Percentiles rank a stretch among this genome's conserved stretches.
Conservation (phyloP, 331 rosid genomes). For the Arachis monticola region DNA sequence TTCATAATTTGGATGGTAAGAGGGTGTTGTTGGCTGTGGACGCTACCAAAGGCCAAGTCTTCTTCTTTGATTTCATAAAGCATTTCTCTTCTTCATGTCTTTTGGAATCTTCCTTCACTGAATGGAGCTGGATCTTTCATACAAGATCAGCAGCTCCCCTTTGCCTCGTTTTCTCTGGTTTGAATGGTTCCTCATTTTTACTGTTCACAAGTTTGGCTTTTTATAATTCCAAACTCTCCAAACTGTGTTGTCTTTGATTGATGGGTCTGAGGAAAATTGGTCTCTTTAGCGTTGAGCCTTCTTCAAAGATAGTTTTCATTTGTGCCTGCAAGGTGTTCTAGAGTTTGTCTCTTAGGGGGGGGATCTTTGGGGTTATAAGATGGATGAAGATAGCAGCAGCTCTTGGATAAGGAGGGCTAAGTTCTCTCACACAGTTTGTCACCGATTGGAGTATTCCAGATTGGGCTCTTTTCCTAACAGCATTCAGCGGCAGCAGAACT, state of each 20-base stretch:
- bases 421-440: slow-evolving; percentile 83
- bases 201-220: slow-evolving; percentile 35
- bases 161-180: slow-evolving; percentile 43
- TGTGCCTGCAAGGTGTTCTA: slow-evolving; percentile 34
- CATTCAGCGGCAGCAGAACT: slow-evolving; percentile 38
- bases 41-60: slow-evolving; percentile 51
- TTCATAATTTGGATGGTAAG: slow-evolving; percentile 35
- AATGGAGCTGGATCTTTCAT: slow-evolving; percentile 53
- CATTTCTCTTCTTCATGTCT: slow-evolving; percentile 37
- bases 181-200: slow-evolving; percentile 44
- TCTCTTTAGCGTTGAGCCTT: slow-evolving; percentile 39
- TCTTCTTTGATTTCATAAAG: slow-evolving; percentile 25
- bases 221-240: not conserved
- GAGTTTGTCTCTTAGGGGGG: slow-evolving; percentile 21
- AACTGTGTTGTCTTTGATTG: slow-evolving; percentile 27
- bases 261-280: slow-evolving; percentile 51
- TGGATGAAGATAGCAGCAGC: slow-evolving; percentile 59
- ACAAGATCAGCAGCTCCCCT: slow-evolving; percentile 42
- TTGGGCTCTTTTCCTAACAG: slow-evolving; percentile 46
- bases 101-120: slow-evolving; percentile 44
- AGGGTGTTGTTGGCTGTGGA: slow-evolving; percentile 31
- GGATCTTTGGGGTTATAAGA: slow-evolving; percentile 32
- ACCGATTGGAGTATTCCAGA: slow-evolving; percentile 73
- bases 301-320: slow-evolving; percentile 29
- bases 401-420: slow-evolving; percentile 93